Base-by-base conservation (phyloP, 805 yeast genomes). In the Hanseniaspora clermontiae region DNA sequence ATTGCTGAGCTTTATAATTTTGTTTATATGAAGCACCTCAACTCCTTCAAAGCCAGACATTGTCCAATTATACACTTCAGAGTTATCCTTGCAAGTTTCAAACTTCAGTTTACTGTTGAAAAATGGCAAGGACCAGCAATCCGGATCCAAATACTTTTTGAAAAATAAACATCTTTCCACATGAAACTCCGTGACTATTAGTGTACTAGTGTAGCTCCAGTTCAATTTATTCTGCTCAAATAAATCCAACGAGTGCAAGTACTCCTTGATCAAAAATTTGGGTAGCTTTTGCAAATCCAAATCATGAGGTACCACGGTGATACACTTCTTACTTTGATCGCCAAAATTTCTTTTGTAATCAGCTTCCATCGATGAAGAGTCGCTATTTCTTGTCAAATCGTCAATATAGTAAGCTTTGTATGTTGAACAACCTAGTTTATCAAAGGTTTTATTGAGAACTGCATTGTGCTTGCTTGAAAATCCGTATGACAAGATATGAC, bases 41-140 rank as follows among this genome's bases (percentile, higher is more conserved):
- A 85, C 80, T 0, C 95, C 95, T 20, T 81, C 75, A 65, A 83
- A 87, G 3, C 95, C 95, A 3, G 87, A 78, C 2, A 84, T 73
- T 17, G 59, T 84, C 74, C 4, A 84, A 52, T 61, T 60, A 49
- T 60, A 64, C 58, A 60, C 62, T 47, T 64, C 66, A 39, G 63
- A 57, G 29, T 63, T 58, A 51, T 57, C 62, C 19, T 53, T 53
- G 38, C 31, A 53, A 15, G 34, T 43, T 5, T 20, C 15, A 8
- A 53, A 31, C 10, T 24, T 52, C 42, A 69, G 60, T 1, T 57
- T 42, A 1, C 73, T 57, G 46, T 68, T 51, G 29, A 57, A 59
- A 61, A 77, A 71, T 1, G 86, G 87, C 53, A 64, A 64, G 3
- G 84, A 77, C 95, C 95, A 87, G 15, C 70, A 65, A 64, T 84